Percentiles rank a stretch among this genome's conserved stretches.
Conservation (phyloP, 2,329 filamentous ascomycete genomes). For the Fusarium anthophilum region DNA sequence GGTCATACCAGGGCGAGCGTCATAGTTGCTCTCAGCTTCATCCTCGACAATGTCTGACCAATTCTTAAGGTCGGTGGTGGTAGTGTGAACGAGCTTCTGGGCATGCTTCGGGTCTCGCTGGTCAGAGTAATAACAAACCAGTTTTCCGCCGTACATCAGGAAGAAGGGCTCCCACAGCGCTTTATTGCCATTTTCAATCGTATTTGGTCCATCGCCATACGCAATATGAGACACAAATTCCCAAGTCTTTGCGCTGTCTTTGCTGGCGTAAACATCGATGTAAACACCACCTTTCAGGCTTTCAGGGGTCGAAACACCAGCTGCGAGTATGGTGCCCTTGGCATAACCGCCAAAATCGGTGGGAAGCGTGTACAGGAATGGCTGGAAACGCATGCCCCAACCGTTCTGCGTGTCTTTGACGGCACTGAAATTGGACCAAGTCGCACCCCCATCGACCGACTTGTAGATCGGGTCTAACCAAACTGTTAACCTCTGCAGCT, state of each 20-base stretch:
- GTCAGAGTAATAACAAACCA: background rate
- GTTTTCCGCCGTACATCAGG: background rate
- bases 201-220: background rate
- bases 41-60: background rate
- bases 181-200: background rate
- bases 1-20: background rate
- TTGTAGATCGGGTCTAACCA: background rate
- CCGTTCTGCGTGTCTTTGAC: background rate
- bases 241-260: background rate
- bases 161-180: background rate
- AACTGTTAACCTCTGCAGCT: background rate
- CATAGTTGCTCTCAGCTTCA: background rate
- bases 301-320: background rate
- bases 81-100: background rate
- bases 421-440: background rate
- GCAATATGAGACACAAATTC: background rate
- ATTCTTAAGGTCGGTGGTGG: background rate
- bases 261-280: background rate
- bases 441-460: background rate
- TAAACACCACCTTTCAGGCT: background rate
- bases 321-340: background rate
- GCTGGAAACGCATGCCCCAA: background rate
- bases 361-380: background rate
- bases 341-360: background rate
- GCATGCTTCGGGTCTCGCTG: background rate